Evolutionary conservation across 2,329 filamentous ascomycete species (phyloP).

Genomic region (Pestalotiopsis sp.): DNA sequence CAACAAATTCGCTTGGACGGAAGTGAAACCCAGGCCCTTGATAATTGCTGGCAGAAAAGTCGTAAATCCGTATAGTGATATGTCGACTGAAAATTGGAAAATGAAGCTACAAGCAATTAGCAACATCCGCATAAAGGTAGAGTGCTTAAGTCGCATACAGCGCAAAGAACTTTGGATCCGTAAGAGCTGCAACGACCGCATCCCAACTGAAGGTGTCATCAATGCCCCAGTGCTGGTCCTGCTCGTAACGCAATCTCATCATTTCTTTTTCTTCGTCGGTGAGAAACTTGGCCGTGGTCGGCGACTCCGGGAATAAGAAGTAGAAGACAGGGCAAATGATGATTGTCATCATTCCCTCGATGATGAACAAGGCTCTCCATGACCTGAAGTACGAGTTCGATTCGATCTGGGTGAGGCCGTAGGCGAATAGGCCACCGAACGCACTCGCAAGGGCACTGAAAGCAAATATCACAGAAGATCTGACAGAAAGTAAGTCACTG

Average conservation of each 20-base stretch:
- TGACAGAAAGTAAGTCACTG: slow-evolving; percentile 17
- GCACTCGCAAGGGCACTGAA: slow-evolving; percentile 25
- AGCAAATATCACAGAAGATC: slow-evolving; percentile 20
- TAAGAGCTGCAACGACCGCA: slow-evolving; percentile 24
- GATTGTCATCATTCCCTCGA: slow-evolving; percentile 26
- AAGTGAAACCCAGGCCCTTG: slow-evolving; percentile 34
- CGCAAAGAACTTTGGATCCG: slow-evolving; percentile 35
- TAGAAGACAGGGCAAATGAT: slow-evolving; percentile 33
- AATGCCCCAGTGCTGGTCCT: slow-evolving; percentile 28
- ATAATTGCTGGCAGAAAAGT: slow-evolving; percentile 40
- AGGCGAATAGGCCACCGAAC: slow-evolving; percentile 25
- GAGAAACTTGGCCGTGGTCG: slow-evolving; percentile 32
- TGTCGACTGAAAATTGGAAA: slow-evolving; percentile 33
- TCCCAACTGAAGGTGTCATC: slow-evolving; percentile 30
- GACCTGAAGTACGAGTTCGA: slow-evolving; percentile 16
- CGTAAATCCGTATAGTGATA: slow-evolving; percentile 37
- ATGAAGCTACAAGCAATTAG: slow-evolving; percentile 19
- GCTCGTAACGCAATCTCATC: slow-evolving; percentile 28
- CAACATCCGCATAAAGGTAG: neutral
- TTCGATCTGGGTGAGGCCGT: slow-evolving; percentile 22
- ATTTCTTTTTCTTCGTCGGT: slow-evolving; percentile 27
- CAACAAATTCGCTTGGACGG: slow-evolving; percentile 36
- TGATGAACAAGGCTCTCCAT: slow-evolving; percentile 28
- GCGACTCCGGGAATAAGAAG: slow-evolving; percentile 28
- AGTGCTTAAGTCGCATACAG: slow-evolving; percentile 18